Conservation (phyloP, 2,329 filamentous ascomycete genomes). For the Aciculosporium take region DNA sequence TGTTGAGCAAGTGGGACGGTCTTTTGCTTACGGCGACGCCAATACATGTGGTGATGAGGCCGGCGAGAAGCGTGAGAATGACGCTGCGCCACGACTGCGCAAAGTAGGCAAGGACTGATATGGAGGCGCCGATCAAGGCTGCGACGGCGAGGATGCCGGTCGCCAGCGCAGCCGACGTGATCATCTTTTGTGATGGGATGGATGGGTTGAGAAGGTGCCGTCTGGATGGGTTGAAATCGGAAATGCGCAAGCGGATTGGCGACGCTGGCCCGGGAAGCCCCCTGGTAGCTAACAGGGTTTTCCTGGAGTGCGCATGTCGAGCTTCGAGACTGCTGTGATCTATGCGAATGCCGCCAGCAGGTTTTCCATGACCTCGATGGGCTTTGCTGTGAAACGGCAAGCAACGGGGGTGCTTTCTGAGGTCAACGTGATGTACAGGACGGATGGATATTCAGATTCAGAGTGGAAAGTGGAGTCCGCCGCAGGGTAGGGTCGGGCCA, state of each 20-base stretch:
- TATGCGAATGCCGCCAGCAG: too few species aligned
- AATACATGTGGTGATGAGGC: conserved; percentile 12
- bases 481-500: too few species aligned
- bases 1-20: too few species aligned
- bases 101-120: not conserved
- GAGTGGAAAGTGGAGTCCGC: too few species aligned
- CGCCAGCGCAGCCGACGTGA: not conserved
- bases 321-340: not conserved
- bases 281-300: not conserved
- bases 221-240: too few species aligned
- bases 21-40: conserved; percentile 21
- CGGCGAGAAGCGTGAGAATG: conserved; percentile 8
- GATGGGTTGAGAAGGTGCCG: too few species aligned
- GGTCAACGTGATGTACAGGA: too few species aligned
- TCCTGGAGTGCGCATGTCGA: not conserved
- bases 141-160: not conserved
- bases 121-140: not conserved
- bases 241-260: too few species aligned
- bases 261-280: not conserved
- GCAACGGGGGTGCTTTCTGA: too few species aligned
- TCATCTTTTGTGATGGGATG: not conserved
- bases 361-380: too few species aligned
- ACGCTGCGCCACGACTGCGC: conserved; percentile 1
- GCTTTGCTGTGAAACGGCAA: not conserved
- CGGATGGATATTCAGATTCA: too few species aligned